Conservation (phyloP, 495 filamentous ascomycete species). For the Lasiosphaeria ovina region DNA sequence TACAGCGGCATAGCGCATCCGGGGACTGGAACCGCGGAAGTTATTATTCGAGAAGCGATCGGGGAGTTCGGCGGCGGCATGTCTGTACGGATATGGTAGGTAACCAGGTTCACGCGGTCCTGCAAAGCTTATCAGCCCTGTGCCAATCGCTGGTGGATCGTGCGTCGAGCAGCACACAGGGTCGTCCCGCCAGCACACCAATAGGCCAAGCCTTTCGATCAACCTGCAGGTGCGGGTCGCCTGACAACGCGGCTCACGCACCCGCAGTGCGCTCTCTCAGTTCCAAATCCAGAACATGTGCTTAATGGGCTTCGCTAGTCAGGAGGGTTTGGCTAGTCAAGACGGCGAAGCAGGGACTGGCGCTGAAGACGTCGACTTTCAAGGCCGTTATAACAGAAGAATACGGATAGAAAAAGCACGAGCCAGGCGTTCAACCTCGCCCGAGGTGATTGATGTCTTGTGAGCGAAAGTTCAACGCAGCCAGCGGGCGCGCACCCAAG, state of each 20-base stretch:
- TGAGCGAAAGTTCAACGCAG: background rate
- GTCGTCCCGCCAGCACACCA: constrained; percentile 5
- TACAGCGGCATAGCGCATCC: too few relatives aligned
- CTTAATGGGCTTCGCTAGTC: too few relatives aligned
- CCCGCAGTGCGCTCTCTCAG: constrained; percentile 3
- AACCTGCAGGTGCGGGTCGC: constrained; percentile 18
- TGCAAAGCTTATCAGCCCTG: constrained; percentile 12
- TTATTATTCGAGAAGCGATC: background rate
- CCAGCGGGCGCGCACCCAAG: background rate
- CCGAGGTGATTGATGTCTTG: background rate
- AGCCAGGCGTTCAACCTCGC: constrained; percentile 4
- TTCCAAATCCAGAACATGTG: background rate
- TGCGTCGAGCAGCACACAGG: constrained; percentile 14
- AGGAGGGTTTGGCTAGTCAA: too few relatives aligned
- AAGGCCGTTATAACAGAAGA: background rate
- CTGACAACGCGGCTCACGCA: constrained; percentile 25
- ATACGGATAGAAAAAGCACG: constrained; percentile 8
- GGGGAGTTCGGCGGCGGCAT: background rate
- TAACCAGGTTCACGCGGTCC: too few relatives aligned
- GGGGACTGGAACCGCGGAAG: too few relatives aligned
- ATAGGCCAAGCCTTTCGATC: constrained; percentile 15
- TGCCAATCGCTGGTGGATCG: constrained; percentile 14
- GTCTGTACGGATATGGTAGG: too few relatives aligned
- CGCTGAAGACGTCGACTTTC: too few relatives aligned
- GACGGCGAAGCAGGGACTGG: too few relatives aligned